These are phyloP conservation scores for Heliamphora pulchella DNA, from an alignment of 179 eudicot genomes.

Conservation along the genomic window DNA sequence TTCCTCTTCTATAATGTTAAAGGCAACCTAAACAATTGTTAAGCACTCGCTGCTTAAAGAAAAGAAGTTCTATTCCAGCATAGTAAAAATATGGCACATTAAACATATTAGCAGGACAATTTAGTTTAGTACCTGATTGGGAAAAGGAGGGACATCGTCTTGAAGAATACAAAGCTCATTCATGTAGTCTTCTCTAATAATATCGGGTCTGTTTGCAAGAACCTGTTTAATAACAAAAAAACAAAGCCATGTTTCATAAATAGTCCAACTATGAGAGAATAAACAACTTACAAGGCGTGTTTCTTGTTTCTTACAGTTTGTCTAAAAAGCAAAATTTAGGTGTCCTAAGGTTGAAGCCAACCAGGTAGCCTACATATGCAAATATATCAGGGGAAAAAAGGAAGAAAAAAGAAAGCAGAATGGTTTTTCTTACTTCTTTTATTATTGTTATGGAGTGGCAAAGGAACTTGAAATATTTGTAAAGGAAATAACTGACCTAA, in stretches of 20 bases:
- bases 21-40: conserved; percentile 65
- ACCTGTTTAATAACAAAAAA: conserved; percentile 39
- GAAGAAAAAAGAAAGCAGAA: background rate
- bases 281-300: background rate
- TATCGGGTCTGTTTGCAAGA: conserved; percentile 96
- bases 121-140: conserved; percentile 57
- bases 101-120: conserved; percentile 8
- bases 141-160: conserved; percentile 95
- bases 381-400: background rate
- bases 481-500: background rate
- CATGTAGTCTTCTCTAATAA: conserved; percentile 98
- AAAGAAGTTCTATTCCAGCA: conserved; percentile 17
- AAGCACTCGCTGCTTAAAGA: conserved; percentile 21
- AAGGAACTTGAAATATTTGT: background rate
- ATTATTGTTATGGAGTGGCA: too few species aligned
- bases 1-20: conserved; percentile 89
- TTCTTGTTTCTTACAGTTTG: background rate
- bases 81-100: conserved; percentile 6
- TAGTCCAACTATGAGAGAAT: background rate
- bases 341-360: background rate
- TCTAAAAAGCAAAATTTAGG: background rate
- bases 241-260: background rate
- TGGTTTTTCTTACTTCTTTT: background rate
- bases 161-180: conserved; percentile 97
- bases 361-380: background rate